These are phyloP conservation scores for Magnusiomyces paraingens DNA, from an alignment of 1,139 yeast species.

Conservation along the genomic window DNA sequence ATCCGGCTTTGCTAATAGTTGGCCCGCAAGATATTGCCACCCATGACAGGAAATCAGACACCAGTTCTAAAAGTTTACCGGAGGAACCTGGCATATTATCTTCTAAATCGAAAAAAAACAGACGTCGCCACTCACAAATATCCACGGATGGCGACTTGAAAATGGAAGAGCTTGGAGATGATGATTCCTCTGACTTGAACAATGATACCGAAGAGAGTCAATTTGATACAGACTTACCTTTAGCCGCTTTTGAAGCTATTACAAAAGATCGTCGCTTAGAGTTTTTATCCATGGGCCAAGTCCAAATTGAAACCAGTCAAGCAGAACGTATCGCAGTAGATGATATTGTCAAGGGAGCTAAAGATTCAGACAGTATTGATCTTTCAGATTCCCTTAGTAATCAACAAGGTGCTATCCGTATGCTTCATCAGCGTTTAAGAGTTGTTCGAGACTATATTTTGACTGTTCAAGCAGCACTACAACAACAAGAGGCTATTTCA, in stretches of 20 bases:
- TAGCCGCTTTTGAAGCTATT: constrained; percentile 28
- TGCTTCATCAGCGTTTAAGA: constrained; percentile 27
- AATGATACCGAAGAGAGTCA: background rate
- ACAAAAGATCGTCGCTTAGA: constrained; percentile 21
- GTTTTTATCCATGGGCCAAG: constrained; percentile 23
- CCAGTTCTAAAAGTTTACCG: background rate
- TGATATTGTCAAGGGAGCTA: constrained; percentile 27
- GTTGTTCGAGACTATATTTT: constrained; percentile 24
- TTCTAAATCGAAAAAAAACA: background rate
- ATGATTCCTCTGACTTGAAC: constrained; percentile 12
- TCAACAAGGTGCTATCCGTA: constrained; percentile 29
- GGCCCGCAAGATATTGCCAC: constrained; percentile 17
- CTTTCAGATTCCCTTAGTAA: constrained; percentile 25
- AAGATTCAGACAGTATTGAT: constrained; percentile 11
- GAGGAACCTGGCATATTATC: background rate
- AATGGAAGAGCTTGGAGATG: constrained; percentile 11
- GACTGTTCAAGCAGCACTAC: constrained; percentile 18
- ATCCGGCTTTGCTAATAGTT: constrained; percentile 20
- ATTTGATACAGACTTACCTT: constrained; percentile 23
- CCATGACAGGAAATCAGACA: background rate
- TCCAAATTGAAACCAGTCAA: constrained; percentile 30
- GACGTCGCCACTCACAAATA: constrained; percentile 4
- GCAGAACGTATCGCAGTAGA: constrained; percentile 35
- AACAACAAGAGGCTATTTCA: constrained; percentile 10
- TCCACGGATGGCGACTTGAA: constrained; percentile 13